Conservation (phyloP, 352 stramenopile genomes). For the Phytopythium vexans region DNA sequence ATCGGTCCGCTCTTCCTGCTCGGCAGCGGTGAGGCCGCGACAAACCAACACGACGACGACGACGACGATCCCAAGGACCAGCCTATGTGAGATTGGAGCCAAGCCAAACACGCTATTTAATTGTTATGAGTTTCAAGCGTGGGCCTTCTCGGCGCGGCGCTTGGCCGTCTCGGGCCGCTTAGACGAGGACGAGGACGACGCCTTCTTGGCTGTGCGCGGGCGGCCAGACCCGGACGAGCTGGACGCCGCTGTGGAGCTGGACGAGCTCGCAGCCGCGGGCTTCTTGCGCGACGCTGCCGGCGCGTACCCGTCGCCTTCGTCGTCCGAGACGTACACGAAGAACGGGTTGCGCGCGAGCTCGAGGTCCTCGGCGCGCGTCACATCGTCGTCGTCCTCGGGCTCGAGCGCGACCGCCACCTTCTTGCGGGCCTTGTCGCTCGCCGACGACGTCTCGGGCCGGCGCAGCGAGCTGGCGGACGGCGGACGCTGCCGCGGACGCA, state of each 20-base stretch:
- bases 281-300: conserved; percentile 58
- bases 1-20: conserved; percentile 53
- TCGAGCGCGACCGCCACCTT: conserved; percentile 7
- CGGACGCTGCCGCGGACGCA: conserved; percentile 55
- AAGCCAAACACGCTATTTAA: not conserved
- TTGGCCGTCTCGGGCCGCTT: conserved; percentile 63
- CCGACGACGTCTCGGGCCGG: conserved; percentile 53
- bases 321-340: conserved; percentile 82
- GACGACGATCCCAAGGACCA: conserved; percentile 5
- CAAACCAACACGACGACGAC: not conserved
- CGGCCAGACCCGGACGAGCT: conserved; percentile 14
- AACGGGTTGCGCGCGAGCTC: conserved; percentile 74
- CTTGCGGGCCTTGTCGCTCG: conserved; percentile 34
- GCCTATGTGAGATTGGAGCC: conserved; percentile 10
- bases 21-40: not conserved
- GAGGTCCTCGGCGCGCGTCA: conserved; percentile 63
- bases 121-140: conserved; percentile 3
- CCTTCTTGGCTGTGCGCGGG: conserved; percentile 63
- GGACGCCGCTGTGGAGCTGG: not conserved
- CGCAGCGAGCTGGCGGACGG: conserved; percentile 69
- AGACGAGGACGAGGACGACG: conserved; percentile 36
- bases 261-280: not conserved
- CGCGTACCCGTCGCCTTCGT: conserved; percentile 76
- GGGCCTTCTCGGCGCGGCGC: conserved; percentile 45
- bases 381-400: conserved; percentile 48